Percentiles rank a stretch among this genome's conserved stretches.
Conservation (phyloP, 129 eudicot species). For the Solidago caesia region DNA sequence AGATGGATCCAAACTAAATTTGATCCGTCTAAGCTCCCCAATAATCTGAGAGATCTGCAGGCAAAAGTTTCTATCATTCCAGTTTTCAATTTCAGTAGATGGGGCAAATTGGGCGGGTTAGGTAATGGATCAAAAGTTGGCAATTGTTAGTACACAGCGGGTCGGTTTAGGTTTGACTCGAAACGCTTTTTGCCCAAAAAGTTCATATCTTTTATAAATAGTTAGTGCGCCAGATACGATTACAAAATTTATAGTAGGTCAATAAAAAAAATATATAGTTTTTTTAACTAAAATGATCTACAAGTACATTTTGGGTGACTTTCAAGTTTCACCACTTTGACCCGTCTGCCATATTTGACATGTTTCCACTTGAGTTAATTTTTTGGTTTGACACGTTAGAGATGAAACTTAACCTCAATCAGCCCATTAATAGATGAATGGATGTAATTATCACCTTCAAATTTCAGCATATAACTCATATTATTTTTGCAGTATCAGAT, state of each 20-base stretch:
- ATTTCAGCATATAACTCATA: neutral
- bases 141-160: too few relatives aligned
- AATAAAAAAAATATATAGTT: neutral
- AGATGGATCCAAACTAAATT: constrained; percentile 49
- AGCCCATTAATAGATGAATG: neutral
- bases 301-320: neutral
- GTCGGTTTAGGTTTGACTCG: neutral
- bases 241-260: neutral
- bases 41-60: constrained; percentile 59
- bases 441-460: neutral
- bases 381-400: too few relatives aligned
- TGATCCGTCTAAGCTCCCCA: constrained; percentile 38
- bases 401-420: too few relatives aligned
- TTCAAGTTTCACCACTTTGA: neutral
- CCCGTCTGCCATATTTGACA: neutral
- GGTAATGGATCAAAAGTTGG: neutral
- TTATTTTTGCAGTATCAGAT: constrained; percentile 2
- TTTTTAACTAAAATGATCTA: neutral
- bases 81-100: neutral
- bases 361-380: too few relatives aligned
- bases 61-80: constrained; percentile 19
- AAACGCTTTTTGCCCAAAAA: neutral
- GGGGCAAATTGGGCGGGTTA: neutral
- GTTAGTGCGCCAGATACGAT: neutral
- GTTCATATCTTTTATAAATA: neutral